These are phyloP conservation scores for Fagus sylvatica DNA, from an alignment of 306 rosid genomes.

Conservation along the genomic window DNA sequence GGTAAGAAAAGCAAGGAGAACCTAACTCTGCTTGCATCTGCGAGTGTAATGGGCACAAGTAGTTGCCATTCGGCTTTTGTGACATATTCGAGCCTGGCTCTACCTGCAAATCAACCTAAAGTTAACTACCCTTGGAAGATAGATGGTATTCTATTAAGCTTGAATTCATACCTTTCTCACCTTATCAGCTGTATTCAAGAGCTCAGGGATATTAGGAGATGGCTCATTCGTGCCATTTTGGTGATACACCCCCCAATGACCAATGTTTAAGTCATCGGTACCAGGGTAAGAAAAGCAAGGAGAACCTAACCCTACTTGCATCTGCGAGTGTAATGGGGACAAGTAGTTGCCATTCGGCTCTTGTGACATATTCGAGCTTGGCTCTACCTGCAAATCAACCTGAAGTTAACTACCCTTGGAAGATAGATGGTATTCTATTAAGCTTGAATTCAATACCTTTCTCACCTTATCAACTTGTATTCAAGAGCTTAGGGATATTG, in stretches of 20 bases:
- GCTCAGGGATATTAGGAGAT: conserved; percentile 37
- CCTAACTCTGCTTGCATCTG: conserved; percentile 49
- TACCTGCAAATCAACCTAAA: conserved; percentile 34
- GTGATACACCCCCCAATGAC: conserved; percentile 33
- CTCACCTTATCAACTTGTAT: too few species aligned
- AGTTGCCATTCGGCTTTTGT: conserved; percentile 39
- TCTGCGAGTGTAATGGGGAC: conserved; percentile 53
- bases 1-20: conserved; percentile 20
- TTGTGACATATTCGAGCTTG: too few species aligned
- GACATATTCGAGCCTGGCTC: conserved; percentile 27
- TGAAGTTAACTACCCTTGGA: too few species aligned
- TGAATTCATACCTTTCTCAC: conserved; percentile 34
- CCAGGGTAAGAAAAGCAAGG: conserved; percentile 22
- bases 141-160: too few species aligned
- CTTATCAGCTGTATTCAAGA: conserved; percentile 35
- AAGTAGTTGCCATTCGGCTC: too few species aligned
- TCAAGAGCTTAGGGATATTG: too few species aligned
- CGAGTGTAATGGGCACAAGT: conserved; percentile 56
- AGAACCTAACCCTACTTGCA: conserved; percentile 44
- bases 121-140: background rate
- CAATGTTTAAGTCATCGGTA: conserved; percentile 29
- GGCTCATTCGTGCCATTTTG: conserved; percentile 52
- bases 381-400: too few species aligned
- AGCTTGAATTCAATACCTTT: too few species aligned
- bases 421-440: too few species aligned